These are phyloP conservation scores for Stipa capillata DNA, from an alignment of 176 grass and related monocot genomes.

Conservation along the genomic window DNA sequence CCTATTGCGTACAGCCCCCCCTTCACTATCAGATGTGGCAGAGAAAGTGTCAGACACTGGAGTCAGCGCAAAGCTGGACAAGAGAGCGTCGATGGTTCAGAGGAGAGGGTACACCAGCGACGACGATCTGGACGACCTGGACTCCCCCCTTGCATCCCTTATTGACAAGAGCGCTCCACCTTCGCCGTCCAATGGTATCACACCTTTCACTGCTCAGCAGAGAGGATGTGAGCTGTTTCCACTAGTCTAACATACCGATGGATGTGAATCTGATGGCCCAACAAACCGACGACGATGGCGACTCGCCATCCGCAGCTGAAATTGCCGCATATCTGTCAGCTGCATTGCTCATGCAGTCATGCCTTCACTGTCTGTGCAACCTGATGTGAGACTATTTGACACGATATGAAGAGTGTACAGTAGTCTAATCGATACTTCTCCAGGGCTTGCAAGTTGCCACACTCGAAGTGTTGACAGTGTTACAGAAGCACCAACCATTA, in stretches of 20 bases:
- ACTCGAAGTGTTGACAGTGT: no score
- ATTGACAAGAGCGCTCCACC: no score
- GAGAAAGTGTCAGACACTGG: slow-evolving; percentile 42
- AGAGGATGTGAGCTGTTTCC: slow-evolving; percentile 34
- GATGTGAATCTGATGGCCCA: slow-evolving; percentile 26
- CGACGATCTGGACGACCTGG: slow-evolving; percentile 73
- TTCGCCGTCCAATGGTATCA: slow-evolving; percentile 6
- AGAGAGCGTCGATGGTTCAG: slow-evolving; percentile 52
- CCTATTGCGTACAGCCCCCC: slow-evolving; percentile 34
- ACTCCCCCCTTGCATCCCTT: slow-evolving; percentile 41
- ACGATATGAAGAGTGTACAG: background rate
- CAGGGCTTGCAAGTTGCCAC: background rate
- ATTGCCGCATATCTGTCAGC: no score
- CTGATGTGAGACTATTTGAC: background rate
- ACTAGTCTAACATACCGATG: slow-evolving; percentile 13
- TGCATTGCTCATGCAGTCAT: background rate
- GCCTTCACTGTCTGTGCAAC: background rate
- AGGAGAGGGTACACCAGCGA: slow-evolving; percentile 75
- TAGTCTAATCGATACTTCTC: background rate
- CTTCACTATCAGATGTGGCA: slow-evolving; percentile 31
- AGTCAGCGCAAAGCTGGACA: slow-evolving; percentile 31
- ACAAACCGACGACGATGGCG: slow-evolving; percentile 11
- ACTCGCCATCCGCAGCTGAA: slow-evolving; percentile 2
- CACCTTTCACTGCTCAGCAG: slow-evolving; percentile 5
- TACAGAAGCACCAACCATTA: no score